Conservation (phyloP, 1,139 yeast species). For the Zygoascus hellenicus region DNA sequence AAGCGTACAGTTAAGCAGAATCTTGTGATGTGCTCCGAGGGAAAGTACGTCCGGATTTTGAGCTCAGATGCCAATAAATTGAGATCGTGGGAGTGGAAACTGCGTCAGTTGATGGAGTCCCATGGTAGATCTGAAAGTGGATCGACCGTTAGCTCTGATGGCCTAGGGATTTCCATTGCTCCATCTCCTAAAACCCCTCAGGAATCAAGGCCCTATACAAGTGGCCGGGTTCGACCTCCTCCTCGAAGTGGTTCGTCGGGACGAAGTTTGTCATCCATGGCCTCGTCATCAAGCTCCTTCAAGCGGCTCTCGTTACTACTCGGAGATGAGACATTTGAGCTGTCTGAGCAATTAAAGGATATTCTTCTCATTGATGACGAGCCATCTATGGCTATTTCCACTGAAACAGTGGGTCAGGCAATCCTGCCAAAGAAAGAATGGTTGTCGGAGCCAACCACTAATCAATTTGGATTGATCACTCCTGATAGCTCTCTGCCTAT, state of each 20-base stretch:
- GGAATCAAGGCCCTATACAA: background rate
- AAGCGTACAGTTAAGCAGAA: constrained; percentile 5
- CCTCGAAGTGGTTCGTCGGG: background rate
- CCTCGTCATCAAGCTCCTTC: constrained; percentile 1
- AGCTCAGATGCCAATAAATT: constrained; percentile 27
- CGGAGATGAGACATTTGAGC: constrained; percentile 16
- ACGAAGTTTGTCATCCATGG: background rate
- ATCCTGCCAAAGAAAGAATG: too few species aligned
- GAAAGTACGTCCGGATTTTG: constrained; percentile 22
- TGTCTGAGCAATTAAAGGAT: constrained; percentile 19
- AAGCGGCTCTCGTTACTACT: constrained; percentile 9
- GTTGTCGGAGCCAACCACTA: background rate
- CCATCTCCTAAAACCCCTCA: background rate
- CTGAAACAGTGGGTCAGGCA: background rate
- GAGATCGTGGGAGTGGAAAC: constrained; percentile 8
- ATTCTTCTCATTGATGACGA: constrained; percentile 9
- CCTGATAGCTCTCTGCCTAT: background rate
- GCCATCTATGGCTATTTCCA: background rate
- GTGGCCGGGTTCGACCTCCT: background rate
- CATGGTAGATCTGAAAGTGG: background rate
- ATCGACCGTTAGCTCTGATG: background rate
- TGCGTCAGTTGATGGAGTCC: background rate
- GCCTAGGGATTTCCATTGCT: constrained; percentile 15
- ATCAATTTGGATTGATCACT: background rate
- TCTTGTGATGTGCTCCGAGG: constrained; percentile 19